Base-by-base conservation (phyloP, 441 rosid genomes). In the Erodium texanum region DNA sequence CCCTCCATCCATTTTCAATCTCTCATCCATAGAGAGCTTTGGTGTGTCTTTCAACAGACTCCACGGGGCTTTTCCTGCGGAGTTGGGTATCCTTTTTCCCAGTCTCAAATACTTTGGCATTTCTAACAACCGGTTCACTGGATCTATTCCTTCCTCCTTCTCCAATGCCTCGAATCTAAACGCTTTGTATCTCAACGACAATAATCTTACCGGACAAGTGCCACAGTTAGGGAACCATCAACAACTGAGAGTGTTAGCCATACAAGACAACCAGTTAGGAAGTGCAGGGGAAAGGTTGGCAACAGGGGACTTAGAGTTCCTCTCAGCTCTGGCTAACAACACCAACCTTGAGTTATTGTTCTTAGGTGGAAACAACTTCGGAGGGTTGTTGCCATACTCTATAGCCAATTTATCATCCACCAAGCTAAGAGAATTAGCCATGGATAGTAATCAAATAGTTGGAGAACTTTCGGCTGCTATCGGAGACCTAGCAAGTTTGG, bases 1-100 rank as follows among this genome's bases (percentile, higher is more conserved):
- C 29, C 84, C 83, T 24, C 67, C 67, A 0, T 75, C 77, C 3
- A 18, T 77, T 7, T 77, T 29, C 68, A 77, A 80, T 58, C 71
- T 77, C 54, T 62, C 83, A 3, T 59, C 71, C 0, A 4, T 74
- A 4, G 6, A 1, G 11, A 0, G 0, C 10, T 41, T 66, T 0
- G 18, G 34, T 18, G 19, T 72, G 48, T 10, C 16, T 0, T 7
- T 6, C 3, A 74, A 80, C 54, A 62, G 34, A 22, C 61, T 80
- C 43, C 16, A 14, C 10, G 79, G 81, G 7, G 24, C 0, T n/a
- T 70, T 73, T 29, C 80, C 82, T 0, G 16, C 50, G 5, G 48
- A 65, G 59, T 18, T 78, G 22, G 73, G 73, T 0, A 48, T 8
- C 69, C 24, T 32, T 1, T 72, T 75, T 58, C 77, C 76, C 0